Evolutionary conservation across 2,329 filamentous ascomycete species (phyloP), one percentile per base, ranked within the genome.

Genomic region (Fusarium longipes): DNA sequence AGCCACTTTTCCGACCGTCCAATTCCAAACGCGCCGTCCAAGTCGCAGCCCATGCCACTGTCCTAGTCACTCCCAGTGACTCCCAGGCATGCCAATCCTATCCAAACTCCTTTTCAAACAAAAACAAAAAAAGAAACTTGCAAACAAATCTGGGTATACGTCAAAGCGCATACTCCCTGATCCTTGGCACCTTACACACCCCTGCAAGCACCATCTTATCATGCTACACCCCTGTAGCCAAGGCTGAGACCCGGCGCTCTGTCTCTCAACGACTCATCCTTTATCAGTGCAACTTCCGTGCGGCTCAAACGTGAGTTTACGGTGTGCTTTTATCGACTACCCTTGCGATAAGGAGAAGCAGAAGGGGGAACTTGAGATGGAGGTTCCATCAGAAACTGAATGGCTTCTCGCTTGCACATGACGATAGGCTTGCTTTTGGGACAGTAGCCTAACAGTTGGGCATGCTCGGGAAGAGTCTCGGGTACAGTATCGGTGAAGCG

Each of bases 401-500:
- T 64, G 5, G 68, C 65, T 24, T 79, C 76, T 30, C 76, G 76
- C 11, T 74, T 73, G 59, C 80, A 82, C 7, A 79, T 74, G 12
- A 82, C 75, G 17, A 82, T 77, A 6, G 81, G 78, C 14, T 75
- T 69, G 22, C 77, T 76, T 35, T 76, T 63, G 1, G 73, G 71
- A 11, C 74, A 76, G 36, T 75, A 75, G 9, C 81, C 80, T 6
- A 83, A 56, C 2, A 83, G 62, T 36, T 78, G 72, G 17, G 77
- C 76, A 18, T 77, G 73, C 8, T 76, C 65, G 3, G 76, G 74
- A 3, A 80, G 53, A 12, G 68, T 64, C 22, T 74, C 68, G 9
- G 76, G 75, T 7, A 77, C 67, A 1, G 79, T 70, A n/a, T 78
- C 72, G 33, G 69, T 74, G 57, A 84, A 82, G 18, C 78, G 78